Conservation (phyloP, 1,284 basidiomycete genomes). For the Mixia osmundae region DNA sequence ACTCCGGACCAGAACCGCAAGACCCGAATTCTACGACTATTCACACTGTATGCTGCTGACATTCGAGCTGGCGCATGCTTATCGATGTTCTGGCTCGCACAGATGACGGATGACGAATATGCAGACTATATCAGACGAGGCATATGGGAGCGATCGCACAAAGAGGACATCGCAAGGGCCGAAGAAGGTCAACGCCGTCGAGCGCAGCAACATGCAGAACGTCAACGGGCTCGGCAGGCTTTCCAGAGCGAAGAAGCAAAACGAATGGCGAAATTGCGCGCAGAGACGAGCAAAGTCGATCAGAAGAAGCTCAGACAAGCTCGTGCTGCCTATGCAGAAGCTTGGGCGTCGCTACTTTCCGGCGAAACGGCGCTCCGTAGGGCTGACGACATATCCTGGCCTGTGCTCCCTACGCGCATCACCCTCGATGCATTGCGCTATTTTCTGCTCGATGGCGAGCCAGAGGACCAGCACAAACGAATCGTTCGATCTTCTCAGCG, state of each 20-base stretch:
- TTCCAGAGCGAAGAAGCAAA: conserved; percentile 4
- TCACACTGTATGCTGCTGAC: no score
- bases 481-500: no score
- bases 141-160: conserved; percentile 7
- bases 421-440: no score
- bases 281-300: conserved; percentile 1
- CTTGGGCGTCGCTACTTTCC: conserved; percentile 8
- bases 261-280: conserved; percentile 7
- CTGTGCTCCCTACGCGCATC: no score
- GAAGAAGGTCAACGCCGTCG: conserved; percentile 3
- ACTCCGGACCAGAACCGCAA: no score
- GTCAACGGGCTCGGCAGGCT: conserved; percentile 2
- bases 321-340: conserved; percentile 6
- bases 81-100: no score
- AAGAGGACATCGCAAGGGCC: conserved; percentile 8
- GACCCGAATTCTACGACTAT: no score
- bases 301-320: conserved; percentile 4
- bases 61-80: no score
- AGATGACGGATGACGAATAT: conserved; percentile 9
- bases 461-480: no score
- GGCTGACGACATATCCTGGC: conserved; percentile 8
- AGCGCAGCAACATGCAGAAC: conserved; percentile 4
- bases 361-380: background rate
- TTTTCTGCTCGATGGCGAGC: no score
- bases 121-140: conserved; percentile 8